Conservation (phyloP, 2,329 filamentous ascomycete genomes). For the Bipolaris oryzae region DNA sequence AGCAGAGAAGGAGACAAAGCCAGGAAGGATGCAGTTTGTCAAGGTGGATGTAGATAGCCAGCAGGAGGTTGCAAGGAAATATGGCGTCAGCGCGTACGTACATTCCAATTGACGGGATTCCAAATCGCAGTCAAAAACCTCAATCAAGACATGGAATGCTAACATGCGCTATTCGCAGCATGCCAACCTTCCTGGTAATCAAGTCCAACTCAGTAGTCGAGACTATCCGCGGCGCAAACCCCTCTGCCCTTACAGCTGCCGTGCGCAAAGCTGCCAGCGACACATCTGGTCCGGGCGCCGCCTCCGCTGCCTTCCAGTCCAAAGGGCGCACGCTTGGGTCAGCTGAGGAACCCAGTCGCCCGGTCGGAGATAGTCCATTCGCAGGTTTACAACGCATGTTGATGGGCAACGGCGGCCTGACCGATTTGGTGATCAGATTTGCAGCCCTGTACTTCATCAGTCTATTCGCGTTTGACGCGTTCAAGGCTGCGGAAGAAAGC, state of each 20-base stretch:
- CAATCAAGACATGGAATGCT: not conserved
- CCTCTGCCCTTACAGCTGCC: slow-evolving; percentile 55
- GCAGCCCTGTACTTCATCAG: slow-evolving; percentile 55
- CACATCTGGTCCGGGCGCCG: slow-evolving; percentile 43
- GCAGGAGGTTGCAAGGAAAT: slow-evolving; percentile 56
- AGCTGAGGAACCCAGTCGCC: slow-evolving; percentile 30
- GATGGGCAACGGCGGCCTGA: slow-evolving; percentile 43
- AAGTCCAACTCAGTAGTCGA: slow-evolving; percentile 53
- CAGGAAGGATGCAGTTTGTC: slow-evolving; percentile 56
- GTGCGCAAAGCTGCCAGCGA: slow-evolving; percentile 54
- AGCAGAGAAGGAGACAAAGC: slow-evolving; percentile 56
- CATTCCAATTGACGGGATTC: not conserved
- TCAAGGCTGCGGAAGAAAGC: slow-evolving; percentile 52
- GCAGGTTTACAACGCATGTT: slow-evolving; percentile 35
- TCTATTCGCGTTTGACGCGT: slow-evolving; percentile 54
- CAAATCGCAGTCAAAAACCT: not conserved
- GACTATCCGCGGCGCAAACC: slow-evolving; percentile 57
- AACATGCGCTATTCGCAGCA: slow-evolving; percentile 32
- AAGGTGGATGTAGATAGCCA: slow-evolving; percentile 63
- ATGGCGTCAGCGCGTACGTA: slow-evolving; percentile 56
- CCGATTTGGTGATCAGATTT: slow-evolving; percentile 52
- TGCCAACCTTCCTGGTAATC: slow-evolving; percentile 59
- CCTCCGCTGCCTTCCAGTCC: slow-evolving; percentile 47
- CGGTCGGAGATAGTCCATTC: slow-evolving; percentile 32
- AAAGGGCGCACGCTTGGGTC: slow-evolving; percentile 53